Percentiles rank a stretch among this genome's conserved stretches.
Conservation (phyloP, 129 eudicot genomes). For the Oenanthe sinensis region DNA sequence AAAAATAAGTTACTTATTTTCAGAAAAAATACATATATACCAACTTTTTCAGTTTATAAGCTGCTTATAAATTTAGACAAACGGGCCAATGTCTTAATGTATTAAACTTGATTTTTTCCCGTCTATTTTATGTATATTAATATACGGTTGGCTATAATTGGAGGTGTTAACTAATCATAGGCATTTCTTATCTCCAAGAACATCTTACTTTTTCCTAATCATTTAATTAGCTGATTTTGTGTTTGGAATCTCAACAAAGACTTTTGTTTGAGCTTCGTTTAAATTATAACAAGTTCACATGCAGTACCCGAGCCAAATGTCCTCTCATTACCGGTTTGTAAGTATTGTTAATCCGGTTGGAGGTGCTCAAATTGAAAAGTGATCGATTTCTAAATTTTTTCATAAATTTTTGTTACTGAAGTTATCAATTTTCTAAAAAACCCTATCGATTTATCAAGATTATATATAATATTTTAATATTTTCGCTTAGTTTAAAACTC, state of each 20-base stretch:
- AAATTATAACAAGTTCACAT: background rate
- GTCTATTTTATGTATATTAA: conserved; percentile 20
- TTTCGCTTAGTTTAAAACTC: no score
- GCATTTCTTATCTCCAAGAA: conserved; percentile 29
- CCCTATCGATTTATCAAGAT: no score
- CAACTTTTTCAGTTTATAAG: no score
- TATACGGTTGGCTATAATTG: conserved; percentile 29
- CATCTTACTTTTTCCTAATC: conserved; percentile 34
- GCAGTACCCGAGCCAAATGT: conserved; percentile 1
- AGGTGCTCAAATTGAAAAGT: no score
- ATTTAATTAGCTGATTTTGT: conserved; percentile 35
- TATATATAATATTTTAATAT: no score
- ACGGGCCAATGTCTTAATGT: conserved; percentile 33
- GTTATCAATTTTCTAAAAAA: no score
- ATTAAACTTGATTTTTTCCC: conserved; percentile 7
- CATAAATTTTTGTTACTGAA: no score
- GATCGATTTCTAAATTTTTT: no score
- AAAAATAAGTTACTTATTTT: no score
- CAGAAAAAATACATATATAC: no score
- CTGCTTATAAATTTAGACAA: no score
- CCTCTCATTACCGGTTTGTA: conserved; percentile 4
- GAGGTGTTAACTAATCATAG: conserved; percentile 49
- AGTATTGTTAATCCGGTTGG: background rate
- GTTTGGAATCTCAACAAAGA: conserved; percentile 14
- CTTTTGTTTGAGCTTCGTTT: background rate